Conservation (phyloP, 1,284 basidiomycete species). For the Ceratobasidium sp. region DNA sequence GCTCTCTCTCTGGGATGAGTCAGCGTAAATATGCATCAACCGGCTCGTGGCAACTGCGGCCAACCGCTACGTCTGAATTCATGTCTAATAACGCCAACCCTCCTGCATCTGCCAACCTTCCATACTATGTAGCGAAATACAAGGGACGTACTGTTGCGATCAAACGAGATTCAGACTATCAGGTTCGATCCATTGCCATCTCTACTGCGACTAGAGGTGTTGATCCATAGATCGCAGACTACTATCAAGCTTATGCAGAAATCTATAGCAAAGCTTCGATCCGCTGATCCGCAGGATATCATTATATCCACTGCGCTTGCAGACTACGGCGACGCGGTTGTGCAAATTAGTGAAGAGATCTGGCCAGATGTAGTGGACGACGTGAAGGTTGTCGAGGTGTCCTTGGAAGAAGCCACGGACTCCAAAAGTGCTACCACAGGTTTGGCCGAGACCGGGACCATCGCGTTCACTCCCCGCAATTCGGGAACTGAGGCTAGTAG, state of each 20-base stretch:
- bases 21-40: no score
- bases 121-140: background rate
- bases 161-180: background rate
- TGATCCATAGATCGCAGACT: background rate
- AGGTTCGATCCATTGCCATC: background rate
- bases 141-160: background rate
- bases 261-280: background rate
- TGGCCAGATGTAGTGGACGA: background rate
- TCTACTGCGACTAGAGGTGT: background rate
- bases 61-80: no score
- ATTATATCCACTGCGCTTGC: background rate
- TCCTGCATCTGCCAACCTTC: background rate
- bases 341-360: constrained; percentile 16
- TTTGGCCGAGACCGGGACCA: background rate
- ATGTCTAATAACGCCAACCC: no score
- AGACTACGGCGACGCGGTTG: background rate
- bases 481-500: no score
- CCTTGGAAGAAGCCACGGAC: background rate
- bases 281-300: background rate
- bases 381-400: background rate
- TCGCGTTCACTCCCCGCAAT: background rate
- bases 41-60: no score
- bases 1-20: no score
- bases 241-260: background rate
- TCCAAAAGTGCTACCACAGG: no score